A percentile compares a stretch with the other conserved stretches of the same genome.
These are phyloP conservation scores for Eurotiales sp. DNA, from an alignment of 2,329 filamentous ascomycete species.

Conservation along the genomic window DNA sequence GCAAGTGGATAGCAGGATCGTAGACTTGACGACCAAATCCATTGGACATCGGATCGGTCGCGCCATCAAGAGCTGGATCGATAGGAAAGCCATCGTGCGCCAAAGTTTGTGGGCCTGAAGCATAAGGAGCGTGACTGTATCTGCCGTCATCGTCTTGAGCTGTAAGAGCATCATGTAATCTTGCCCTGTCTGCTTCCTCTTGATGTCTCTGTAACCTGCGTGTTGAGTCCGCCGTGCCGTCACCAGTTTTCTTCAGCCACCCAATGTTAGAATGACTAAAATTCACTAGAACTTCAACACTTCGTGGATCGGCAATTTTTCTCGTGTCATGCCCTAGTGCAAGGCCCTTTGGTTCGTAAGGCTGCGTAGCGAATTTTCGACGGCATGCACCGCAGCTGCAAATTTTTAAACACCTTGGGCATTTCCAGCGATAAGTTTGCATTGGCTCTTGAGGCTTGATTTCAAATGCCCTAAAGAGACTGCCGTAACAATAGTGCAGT, in stretches of 20 bases:
- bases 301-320: slow-evolving; percentile 83
- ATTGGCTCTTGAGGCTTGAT: slow-evolving; percentile 79
- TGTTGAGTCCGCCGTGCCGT: slow-evolving; percentile 45
- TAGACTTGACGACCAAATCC: slow-evolving; percentile 6
- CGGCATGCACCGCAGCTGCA: slow-evolving; percentile 85
- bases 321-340: slow-evolving; percentile 87
- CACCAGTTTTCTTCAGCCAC: slow-evolving; percentile 66
- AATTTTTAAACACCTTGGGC: slow-evolving; percentile 77
- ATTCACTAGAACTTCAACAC: slow-evolving; percentile 84
- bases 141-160: slow-evolving; percentile 45
- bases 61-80: slow-evolving; percentile 17
- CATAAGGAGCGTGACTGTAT: slow-evolving; percentile 16
- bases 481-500: slow-evolving; percentile 86
- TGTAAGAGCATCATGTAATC: slow-evolving; percentile 43
- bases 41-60: not conserved
- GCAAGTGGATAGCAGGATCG: slow-evolving; percentile 12
- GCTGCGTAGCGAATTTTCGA: slow-evolving; percentile 62
- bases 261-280: slow-evolving; percentile 83
- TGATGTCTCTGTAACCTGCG: slow-evolving; percentile 46
- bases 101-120: slow-evolving; percentile 3
- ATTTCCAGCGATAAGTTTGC: slow-evolving; percentile 79
- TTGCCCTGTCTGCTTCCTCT: slow-evolving; percentile 53
- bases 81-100: no score
- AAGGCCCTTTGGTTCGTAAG: slow-evolving; percentile 83
- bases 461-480: slow-evolving; percentile 86